These are phyloP conservation scores for Xylogone sp. DNA, from an alignment of 2,329 filamentous ascomycete species.

Conservation along the genomic window DNA sequence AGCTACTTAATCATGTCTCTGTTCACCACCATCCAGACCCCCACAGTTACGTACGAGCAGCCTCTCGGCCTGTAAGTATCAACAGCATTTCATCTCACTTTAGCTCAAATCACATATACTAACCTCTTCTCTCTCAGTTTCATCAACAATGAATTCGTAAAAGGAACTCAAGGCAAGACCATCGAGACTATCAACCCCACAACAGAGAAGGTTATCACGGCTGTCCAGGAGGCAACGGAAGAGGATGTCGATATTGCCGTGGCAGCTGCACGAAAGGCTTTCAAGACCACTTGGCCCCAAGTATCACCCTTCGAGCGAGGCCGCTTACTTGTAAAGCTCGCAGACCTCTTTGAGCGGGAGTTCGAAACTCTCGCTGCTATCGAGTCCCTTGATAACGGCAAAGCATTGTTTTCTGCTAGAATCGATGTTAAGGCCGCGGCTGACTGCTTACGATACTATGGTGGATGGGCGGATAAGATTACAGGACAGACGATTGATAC, in stretches of 20 bases:
- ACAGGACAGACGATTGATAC: slow-evolving; percentile 63
- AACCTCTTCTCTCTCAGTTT: slow-evolving; percentile 36
- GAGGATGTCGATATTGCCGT: slow-evolving; percentile 67
- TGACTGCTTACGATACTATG: slow-evolving; percentile 74
- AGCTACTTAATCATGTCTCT: not conserved
- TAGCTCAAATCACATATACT: not conserved
- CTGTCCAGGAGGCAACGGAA: slow-evolving; percentile 61
- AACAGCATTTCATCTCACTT: not conserved
- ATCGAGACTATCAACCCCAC: slow-evolving; percentile 64
- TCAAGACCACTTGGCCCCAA: slow-evolving; percentile 61
- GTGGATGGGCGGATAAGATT: slow-evolving; percentile 67
- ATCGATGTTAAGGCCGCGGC: slow-evolving; percentile 66
- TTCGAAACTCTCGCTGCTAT: slow-evolving; percentile 69
- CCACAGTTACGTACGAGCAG: not conserved
- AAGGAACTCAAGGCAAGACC: slow-evolving; percentile 57
- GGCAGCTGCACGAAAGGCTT: slow-evolving; percentile 52
- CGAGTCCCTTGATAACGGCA: slow-evolving; percentile 82
- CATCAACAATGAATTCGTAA: slow-evolving; percentile 74
- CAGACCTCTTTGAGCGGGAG: slow-evolving; percentile 75
- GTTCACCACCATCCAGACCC: not conserved
- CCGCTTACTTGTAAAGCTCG: slow-evolving; percentile 66
- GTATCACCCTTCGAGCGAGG: slow-evolving; percentile 68
- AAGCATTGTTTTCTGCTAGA: slow-evolving; percentile 69
- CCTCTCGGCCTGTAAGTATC: not conserved
- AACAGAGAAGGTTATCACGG: slow-evolving; percentile 61